Evolutionary conservation across 2,329 filamentous ascomycete species (phyloP), one percentile per base, ranked within the genome.

Genomic region (Cryphonectria japonica): DNA sequence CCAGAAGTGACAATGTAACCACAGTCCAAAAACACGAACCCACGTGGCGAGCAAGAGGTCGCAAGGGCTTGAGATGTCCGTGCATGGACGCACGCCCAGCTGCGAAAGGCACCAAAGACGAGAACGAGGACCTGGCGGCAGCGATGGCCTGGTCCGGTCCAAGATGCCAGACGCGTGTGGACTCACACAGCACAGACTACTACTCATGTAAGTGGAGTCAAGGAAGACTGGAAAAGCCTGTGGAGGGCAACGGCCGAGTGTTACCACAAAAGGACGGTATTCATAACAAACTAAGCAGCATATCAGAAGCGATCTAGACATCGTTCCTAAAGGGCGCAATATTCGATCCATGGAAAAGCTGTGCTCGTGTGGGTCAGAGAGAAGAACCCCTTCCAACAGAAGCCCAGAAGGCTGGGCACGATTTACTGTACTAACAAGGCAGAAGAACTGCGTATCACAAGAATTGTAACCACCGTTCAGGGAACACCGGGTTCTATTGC

Each of bases 311-410:
- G 29, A 59, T 19, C 54, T 13, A 14, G 54, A 32, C 9, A 39
- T 61, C 2, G 16, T 39, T 39, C 26, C 60, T 9, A 22, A n/a
- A 22, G 3, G 32, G n/a, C 29, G 2, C 29, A 9, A 9, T n/a
- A 26, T n/a, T 32, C 13, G 19, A 16, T 37, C 34, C 19, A 29
- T 32, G 11, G 62, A 52, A 14, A 50, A 39, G 62, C 68, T 69
- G 39, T 66, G 61, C 19, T 50, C 62, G 50, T 16, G 16, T 16
- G 16, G 19, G 50, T 66, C 62, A 69, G 68, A 69, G 26, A 57
- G 32, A 60, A 13, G 7, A 13, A 13, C 11, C 29, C 54, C 52
- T 39, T 57, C n/a, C 39, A 26, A 11, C 13, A 46, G 39, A 19
- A 34, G 13, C 34, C 26, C 22, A 43, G 19, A n/a, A 46, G n/a